Percentiles rank a stretch among this genome's conserved stretches.
phyloP scores from a whole-genome alignment of 2,329 filamentous ascomycete species.

The Daldinia eschscholtzii region DNA sequence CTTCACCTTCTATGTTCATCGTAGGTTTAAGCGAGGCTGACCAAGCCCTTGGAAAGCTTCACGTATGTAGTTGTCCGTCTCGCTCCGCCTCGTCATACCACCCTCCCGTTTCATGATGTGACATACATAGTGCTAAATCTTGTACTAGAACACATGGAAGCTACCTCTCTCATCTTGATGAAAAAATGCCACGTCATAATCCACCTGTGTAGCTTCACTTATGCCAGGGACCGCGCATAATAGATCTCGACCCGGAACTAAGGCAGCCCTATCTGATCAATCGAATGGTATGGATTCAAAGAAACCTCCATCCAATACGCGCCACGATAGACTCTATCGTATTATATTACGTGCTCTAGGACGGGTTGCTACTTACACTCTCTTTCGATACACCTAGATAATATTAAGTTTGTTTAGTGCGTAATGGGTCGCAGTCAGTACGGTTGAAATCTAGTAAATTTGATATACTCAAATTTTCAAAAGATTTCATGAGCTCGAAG shows the following conservation, averaged over 20 bases:
- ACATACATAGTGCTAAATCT: background rate
- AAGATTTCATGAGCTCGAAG: background rate
- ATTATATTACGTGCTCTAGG: background rate
- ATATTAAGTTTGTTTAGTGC: background rate
- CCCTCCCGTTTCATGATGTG: background rate
- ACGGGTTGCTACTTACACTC: background rate
- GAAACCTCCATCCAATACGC: background rate
- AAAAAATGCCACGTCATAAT: background rate
- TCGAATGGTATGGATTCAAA: background rate
- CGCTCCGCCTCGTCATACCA: background rate
- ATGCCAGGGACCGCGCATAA: slow-evolving; percentile 1
- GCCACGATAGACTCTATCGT: background rate
- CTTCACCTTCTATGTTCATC: background rate
- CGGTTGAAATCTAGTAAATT: background rate
- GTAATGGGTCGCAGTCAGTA: background rate
- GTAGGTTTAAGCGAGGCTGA: background rate
- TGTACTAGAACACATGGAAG: background rate
- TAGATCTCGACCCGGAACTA: background rate
- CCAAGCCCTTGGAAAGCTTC: background rate
- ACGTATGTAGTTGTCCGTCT: slow-evolving; percentile 1
- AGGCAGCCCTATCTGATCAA: slow-evolving; percentile 4
- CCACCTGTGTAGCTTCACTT: slow-evolving; percentile 1
- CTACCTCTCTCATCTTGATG: background rate
- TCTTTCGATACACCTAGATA: background rate
- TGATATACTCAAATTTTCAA: background rate